Conservation (phyloP, 1,139 yeast species). For the Kurtzmaniella quercitrusa region DNA sequence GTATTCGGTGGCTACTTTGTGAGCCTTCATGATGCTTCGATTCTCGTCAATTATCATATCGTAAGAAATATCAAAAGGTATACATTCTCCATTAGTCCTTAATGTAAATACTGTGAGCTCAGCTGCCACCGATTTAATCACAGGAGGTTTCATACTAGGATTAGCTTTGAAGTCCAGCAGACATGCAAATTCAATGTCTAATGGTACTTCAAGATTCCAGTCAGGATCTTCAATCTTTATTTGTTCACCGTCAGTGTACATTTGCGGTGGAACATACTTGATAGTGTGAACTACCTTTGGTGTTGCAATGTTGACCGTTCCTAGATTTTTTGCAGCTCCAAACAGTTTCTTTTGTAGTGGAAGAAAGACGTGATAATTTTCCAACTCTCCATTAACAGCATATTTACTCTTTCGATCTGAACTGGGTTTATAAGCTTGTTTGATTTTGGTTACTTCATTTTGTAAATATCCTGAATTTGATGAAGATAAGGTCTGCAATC, state of each 20-base stretch:
- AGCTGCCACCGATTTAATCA: slow-evolving; percentile 23
- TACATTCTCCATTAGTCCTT: slow-evolving; percentile 24
- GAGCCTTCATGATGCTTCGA: slow-evolving; percentile 4
- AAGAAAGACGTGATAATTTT: slow-evolving; percentile 10
- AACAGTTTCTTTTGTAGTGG: slow-evolving; percentile 32
- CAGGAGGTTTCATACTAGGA: slow-evolving; percentile 17
- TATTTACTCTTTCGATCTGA: slow-evolving; percentile 3
- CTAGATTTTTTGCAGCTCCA: slow-evolving; percentile 26
- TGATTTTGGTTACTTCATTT: slow-evolving; percentile 15
- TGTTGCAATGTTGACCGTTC: slow-evolving; percentile 32
- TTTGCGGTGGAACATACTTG: slow-evolving; percentile 8
- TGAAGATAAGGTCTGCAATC: background rate
- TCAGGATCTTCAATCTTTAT: slow-evolving; percentile 9
- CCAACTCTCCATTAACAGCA: background rate
- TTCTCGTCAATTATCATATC: slow-evolving; percentile 29
- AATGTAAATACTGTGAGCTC: slow-evolving; percentile 35
- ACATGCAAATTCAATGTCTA: slow-evolving; percentile 4
- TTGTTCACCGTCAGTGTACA: slow-evolving; percentile 22
- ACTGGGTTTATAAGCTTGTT: slow-evolving; percentile 16
- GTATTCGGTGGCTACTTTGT: slow-evolving; percentile 8
- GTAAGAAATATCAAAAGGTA: slow-evolving; percentile 41
- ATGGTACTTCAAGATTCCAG: slow-evolving; percentile 4
- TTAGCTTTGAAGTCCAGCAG: slow-evolving; percentile 4
- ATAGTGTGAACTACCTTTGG: slow-evolving; percentile 27
- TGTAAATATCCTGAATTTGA: background rate